phyloP scores from a whole-genome alignment of 2,329 filamentous ascomycete species.

The Penicillium brasilianum region DNA sequence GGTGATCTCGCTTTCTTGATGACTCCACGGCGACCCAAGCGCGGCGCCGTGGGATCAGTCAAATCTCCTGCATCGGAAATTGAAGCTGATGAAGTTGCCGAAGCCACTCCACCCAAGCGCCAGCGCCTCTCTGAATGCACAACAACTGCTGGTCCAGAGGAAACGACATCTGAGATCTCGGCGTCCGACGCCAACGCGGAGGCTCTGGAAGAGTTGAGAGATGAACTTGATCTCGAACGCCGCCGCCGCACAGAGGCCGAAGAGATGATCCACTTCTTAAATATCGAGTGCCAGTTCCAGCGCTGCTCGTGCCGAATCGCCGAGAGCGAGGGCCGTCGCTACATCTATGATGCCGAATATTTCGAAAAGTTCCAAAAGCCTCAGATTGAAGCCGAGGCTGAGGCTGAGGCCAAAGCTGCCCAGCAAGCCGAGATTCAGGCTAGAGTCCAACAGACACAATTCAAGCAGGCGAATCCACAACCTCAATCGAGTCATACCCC shows the following conservation, averaged over 20 bases:
- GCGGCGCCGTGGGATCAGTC: slow-evolving; percentile 37
- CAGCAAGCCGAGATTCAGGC: neutral
- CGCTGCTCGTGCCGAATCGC: slow-evolving; percentile 54
- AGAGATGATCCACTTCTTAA: slow-evolving; percentile 59
- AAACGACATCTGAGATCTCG: slow-evolving; percentile 33
- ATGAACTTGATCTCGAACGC: slow-evolving; percentile 58
- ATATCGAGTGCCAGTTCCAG: slow-evolving; percentile 56
- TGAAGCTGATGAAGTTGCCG: slow-evolving; percentile 15
- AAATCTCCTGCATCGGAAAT: slow-evolving; percentile 25
- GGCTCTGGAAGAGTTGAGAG: slow-evolving; percentile 51
- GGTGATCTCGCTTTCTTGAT: slow-evolving; percentile 41
- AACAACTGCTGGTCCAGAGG: slow-evolving; percentile 30
- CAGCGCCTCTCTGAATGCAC: slow-evolving; percentile 39
- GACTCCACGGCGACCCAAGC: slow-evolving; percentile 42
- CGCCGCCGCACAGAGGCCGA: slow-evolving; percentile 58
- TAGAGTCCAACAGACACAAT: slow-evolving; percentile 1
- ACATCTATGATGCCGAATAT: slow-evolving; percentile 47
- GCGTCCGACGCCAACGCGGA: slow-evolving; percentile 44
- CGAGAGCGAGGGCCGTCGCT: slow-evolving; percentile 47
- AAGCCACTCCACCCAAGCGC: slow-evolving; percentile 43
- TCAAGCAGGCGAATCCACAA: neutral
- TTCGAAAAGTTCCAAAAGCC: slow-evolving; percentile 30
- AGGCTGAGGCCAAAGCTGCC: slow-evolving; percentile 13
- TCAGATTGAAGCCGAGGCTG: slow-evolving; percentile 23
- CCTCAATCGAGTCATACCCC: slow-evolving; percentile 26